Evolutionary conservation across 768 basidiomycete species (phyloP).

Genomic region (Hortiboletus flavorubellus): DNA sequence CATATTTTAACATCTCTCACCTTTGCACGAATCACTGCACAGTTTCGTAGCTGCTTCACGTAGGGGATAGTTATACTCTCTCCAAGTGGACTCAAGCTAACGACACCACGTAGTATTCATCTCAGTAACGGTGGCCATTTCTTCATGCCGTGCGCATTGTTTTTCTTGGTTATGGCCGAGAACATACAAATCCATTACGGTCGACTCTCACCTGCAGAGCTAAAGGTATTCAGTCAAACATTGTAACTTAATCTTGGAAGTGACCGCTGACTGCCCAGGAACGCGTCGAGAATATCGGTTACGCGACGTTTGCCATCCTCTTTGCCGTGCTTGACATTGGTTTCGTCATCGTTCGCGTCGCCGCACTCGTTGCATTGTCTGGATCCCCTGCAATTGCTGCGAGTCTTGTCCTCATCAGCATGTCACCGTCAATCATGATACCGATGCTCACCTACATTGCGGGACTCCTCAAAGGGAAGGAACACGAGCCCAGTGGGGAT

Average conservation of each 20-base stretch:
- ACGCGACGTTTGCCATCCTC: slow-evolving; percentile 14
- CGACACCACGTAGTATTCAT: slow-evolving; percentile 15
- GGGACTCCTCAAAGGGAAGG: not conserved
- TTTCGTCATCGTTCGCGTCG: slow-evolving; percentile 16
- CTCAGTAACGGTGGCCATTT: slow-evolving; percentile 3
- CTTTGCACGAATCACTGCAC: not conserved
- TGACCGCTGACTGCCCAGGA: slow-evolving; percentile 1
- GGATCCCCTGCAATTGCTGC: slow-evolving; percentile 9
- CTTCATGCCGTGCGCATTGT: slow-evolving; percentile 12
- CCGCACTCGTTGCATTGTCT: slow-evolving; percentile 10
- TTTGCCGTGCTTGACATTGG: slow-evolving; percentile 22
- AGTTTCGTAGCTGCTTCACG: slow-evolving; percentile 18
- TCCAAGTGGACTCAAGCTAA: not conserved
- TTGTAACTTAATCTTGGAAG: not conserved
- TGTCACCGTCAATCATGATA: slow-evolving; percentile 4
- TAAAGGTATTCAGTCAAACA: slow-evolving; percentile 19
- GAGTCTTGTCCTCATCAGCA: slow-evolving; percentile 10
- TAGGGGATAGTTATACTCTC: not conserved
- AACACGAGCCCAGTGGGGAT: not conserved
- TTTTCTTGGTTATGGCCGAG: slow-evolving; percentile 20
- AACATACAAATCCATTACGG: slow-evolving; percentile 17
- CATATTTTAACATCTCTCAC: not conserved
- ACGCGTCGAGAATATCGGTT: slow-evolving; percentile 11
- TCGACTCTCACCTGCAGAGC: slow-evolving; percentile 20
- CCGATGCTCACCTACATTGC: not conserved